phyloP scores from a whole-genome alignment of 2,329 filamentous ascomycete species.

The Fusarium odoratissimum region DNA sequence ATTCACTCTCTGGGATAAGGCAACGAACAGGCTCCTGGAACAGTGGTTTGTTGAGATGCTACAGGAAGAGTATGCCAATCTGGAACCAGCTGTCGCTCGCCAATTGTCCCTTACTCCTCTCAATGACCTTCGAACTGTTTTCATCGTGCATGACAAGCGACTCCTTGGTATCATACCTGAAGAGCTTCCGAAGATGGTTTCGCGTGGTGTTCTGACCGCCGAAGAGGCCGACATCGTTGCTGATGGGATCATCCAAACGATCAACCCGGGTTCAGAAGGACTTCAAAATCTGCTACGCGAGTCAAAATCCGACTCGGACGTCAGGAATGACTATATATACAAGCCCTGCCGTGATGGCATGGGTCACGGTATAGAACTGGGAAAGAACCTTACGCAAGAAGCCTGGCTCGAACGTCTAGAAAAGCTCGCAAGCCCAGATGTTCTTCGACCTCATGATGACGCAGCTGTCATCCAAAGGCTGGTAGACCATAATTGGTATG shows the following conservation, averaged over 20 bases:
- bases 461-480: constrained; percentile 27
- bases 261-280: constrained; percentile 10
- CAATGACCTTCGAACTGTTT: constrained; percentile 28
- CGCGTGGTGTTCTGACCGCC: constrained; percentile 5
- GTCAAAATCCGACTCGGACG: not conserved
- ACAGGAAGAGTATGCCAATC: constrained; percentile 15
- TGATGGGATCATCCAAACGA: constrained; percentile 6
- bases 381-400: constrained; percentile 9
- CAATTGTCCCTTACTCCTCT: constrained; percentile 16
- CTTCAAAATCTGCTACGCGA: not conserved
- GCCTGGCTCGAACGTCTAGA: constrained; percentile 12
- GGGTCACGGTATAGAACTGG: constrained; percentile 20
- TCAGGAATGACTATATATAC: constrained; percentile 10
- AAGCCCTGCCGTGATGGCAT: constrained; percentile 29
- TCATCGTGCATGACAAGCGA: constrained; percentile 31
- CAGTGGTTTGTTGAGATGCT: constrained; percentile 30
- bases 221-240: constrained; percentile 13
- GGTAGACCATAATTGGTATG: constrained; percentile 27
- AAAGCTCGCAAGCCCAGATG: constrained; percentile 4
- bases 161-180: constrained; percentile 23
- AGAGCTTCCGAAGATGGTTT: constrained; percentile 21
- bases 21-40: not conserved
- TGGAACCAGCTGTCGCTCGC: constrained; percentile 12
- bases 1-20: constrained; percentile 2
- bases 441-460: constrained; percentile 10